Conservation (phyloP, 163 green algal genomes). For the Smithsoniella earleae region DNA sequence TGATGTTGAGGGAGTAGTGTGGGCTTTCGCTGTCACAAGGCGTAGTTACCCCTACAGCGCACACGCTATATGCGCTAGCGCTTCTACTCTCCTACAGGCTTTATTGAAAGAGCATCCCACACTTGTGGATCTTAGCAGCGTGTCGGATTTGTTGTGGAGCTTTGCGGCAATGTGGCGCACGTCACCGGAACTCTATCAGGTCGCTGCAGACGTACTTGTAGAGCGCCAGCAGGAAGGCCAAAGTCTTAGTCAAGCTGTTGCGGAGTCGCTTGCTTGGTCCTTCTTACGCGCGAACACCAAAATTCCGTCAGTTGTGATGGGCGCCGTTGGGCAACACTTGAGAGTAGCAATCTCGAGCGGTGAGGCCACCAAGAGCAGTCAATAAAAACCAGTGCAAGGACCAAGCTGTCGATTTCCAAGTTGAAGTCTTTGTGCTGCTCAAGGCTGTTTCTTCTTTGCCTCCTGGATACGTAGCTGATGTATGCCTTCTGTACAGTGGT, state of each 20-base stretch:
- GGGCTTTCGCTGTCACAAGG: conserved; percentile 20
- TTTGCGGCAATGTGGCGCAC: conserved; percentile 27
- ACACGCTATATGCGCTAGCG: background rate
- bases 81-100: background rate
- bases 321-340: too few relatives aligned
- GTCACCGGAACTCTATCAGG: background rate
- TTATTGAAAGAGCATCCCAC: background rate
- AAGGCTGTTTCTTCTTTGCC: too few relatives aligned
- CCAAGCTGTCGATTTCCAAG: too few relatives aligned
- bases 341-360: too few relatives aligned
- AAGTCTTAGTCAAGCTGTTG: background rate
- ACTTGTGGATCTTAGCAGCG: background rate
- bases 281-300: background rate
- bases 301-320: too few relatives aligned
- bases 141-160: conserved; percentile 18
- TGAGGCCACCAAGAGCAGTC: too few relatives aligned
- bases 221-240: background rate
- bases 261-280: background rate
- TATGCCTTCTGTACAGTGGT: too few relatives aligned
- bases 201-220: background rate
- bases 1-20: conserved; percentile 11
- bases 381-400: too few relatives aligned
- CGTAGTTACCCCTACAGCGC: conserved; percentile 13
- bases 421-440: too few relatives aligned
- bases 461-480: too few relatives aligned